Percentiles rank a stretch among this genome's conserved stretches.
phyloP scores from a whole-genome alignment of 805 yeast species.

The Saturnispora gosingensis region DNA sequence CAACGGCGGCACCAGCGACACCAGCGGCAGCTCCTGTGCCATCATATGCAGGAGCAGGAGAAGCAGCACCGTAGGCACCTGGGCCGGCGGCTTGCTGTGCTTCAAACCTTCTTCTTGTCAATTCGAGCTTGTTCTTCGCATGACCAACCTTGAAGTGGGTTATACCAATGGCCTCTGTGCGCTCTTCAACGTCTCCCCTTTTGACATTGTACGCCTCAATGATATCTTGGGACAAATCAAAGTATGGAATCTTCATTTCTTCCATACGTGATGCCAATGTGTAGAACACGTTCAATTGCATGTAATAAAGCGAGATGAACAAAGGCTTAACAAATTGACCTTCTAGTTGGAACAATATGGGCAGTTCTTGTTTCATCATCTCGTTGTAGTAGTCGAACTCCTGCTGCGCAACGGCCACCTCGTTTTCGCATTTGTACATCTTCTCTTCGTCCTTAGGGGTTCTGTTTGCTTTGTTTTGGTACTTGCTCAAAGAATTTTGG shows the following conservation, averaged over 20 bases:
- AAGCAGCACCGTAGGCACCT: slow-evolving; percentile 14
- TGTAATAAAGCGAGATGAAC: slow-evolving; percentile 88
- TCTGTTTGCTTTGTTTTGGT: slow-evolving; percentile 74
- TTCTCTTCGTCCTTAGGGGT: slow-evolving; percentile 86
- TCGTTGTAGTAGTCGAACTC: slow-evolving; percentile 95
- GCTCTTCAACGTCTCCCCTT: slow-evolving; percentile 87
- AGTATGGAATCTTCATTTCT: slow-evolving; percentile 94
- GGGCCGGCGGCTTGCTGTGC: slow-evolving; percentile 24
- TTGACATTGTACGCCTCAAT: slow-evolving; percentile 69
- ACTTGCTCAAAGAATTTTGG: slow-evolving; percentile 56
- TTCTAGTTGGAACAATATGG: slow-evolving; percentile 78
- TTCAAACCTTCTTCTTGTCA: slow-evolving; percentile 69
- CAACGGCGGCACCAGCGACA: slow-evolving; percentile 9
- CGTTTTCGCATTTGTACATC: slow-evolving; percentile 82
- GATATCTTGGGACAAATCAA: slow-evolving; percentile 78
- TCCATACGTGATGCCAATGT: slow-evolving; percentile 86
- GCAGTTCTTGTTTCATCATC: slow-evolving; percentile 84
- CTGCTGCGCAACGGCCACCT: slow-evolving; percentile 82
- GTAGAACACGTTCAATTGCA: slow-evolving; percentile 96
- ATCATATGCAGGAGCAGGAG: slow-evolving; percentile 26
- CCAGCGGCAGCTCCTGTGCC: slow-evolving; percentile 24
- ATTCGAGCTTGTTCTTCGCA: slow-evolving; percentile 75
- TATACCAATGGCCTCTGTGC: slow-evolving; percentile 79
- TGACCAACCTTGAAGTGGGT: slow-evolving; percentile 87
- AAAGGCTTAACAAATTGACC: slow-evolving; percentile 88